A percentile compares a stretch with the other conserved stretches of the same genome.
Conservation (phyloP, 352 stramenopile genomes). For the Phytophthora palmivora region DNA sequence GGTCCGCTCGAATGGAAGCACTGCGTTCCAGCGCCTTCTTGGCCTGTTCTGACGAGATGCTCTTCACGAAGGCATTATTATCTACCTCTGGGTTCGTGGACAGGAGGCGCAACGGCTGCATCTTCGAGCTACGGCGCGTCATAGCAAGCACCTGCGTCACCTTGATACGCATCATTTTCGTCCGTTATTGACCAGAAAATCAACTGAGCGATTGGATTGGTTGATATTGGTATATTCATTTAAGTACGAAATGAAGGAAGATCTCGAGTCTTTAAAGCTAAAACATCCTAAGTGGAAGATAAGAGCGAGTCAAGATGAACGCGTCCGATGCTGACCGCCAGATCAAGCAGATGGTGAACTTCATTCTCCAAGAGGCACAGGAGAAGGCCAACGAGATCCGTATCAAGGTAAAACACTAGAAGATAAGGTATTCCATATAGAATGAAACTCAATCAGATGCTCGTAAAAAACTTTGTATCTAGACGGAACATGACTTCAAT, state of each 20-base stretch:
- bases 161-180: slow-evolving; percentile 18
- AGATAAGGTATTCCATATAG: not conserved
- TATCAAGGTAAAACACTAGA: slow-evolving; percentile 88
- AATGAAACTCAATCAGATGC: not conserved
- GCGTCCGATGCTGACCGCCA: slow-evolving; percentile 84
- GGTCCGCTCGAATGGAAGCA: slow-evolving; percentile 66
- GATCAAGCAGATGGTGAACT: slow-evolving; percentile 98
- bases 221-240: slow-evolving; percentile 1
- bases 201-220: slow-evolving; percentile 5
- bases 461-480: no score
- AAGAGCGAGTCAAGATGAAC: slow-evolving; percentile 70
- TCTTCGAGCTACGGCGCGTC: not conserved
- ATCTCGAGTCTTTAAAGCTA: slow-evolving; percentile 29
- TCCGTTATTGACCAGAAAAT: not conserved
- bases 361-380: slow-evolving; percentile 99
- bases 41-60: slow-evolving; percentile 61
- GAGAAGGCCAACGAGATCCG: slow-evolving; percentile 99
- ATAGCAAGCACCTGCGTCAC: not conserved
- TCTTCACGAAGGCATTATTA: slow-evolving; percentile 60
- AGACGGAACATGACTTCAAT: slow-evolving; percentile 99
- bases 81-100: slow-evolving; percentile 49
- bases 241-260: slow-evolving; percentile 27
- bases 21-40: slow-evolving; percentile 54
- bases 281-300: slow-evolving; percentile 1
- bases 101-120: slow-evolving; percentile 28